Evolutionary conservation across 768 basidiomycete genomes (phyloP), one percentile per base, ranked within the genome.

Genomic region (Leccinum incarnatum): DNA sequence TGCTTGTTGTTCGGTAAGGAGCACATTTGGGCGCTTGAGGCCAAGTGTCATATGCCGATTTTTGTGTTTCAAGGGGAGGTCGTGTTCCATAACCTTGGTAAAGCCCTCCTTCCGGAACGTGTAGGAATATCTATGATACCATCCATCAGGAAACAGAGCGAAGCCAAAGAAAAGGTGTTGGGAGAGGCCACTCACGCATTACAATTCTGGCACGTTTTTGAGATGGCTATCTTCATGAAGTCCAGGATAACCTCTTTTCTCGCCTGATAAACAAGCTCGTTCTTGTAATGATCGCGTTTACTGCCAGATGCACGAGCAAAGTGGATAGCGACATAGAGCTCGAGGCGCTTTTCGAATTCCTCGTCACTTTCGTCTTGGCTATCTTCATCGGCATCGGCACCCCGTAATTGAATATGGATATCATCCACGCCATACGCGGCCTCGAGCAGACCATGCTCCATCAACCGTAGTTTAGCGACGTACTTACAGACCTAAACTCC

Each of bases 71-170:
- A 72, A 53, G 6, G 91, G 79, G 32, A 98, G 81, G 65, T 95
- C 95, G 68, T 93, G 92, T 76, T 98, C 95, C 69, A 98, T 88
- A 56, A 99, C 82, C 76, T 98, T 98, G 53, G 90, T 93, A 72
- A 91, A 81, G 0, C 92, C 93, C 69, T 99, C 97, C 73, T 93
- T 98, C 54, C 95, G 88, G 75, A 91, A 93, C 0, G 94, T 93
- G 70, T 92, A 95, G 2, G 83, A 86, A 64, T 81, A 74, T 29
- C 93, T 95, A 51, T 37, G 14, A 40, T n/a, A 51, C 47, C 4
- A 62, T 8, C 40, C 42, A 66, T 42, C 36, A n/a, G 42, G 36
- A 19, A 23, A 49, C 17, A 55, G 61, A 53, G 19, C 23, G 27
- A n/a, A 17, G 23, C 30, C 30, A 50, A 59, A 49, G 50, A 32